Evolutionary conservation across 2,329 filamentous ascomycete species (phyloP), one percentile per base, ranked within the genome.

Genomic region (Rasamsonia emersonii): DNA sequence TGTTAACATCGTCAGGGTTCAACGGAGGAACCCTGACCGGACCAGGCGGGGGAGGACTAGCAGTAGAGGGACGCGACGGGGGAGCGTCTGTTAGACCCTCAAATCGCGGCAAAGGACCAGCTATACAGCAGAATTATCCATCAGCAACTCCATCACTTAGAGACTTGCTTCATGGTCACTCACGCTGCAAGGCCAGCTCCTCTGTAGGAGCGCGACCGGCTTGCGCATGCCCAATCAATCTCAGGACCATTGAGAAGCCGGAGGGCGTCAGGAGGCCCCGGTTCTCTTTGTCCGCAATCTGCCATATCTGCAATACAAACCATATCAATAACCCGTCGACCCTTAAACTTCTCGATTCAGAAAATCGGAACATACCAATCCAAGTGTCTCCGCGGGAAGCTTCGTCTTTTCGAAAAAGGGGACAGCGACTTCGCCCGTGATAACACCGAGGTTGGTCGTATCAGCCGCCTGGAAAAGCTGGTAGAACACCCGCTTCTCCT

Each of bases 321-420:
- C 29, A 21, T n/a, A 26, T 14, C 15, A 25, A 24, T 4, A 24
- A 18, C 39, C 21, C 40, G 39, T 27, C 10, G 20, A 20, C 11
- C 6, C 21, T 26, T 23, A 4, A 10, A 15, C 9, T 4, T 18
- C 7, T 16, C 9, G 15, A 13, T 16, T 6, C 2, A 10, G 2
- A 2, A 8, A 18, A 3, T 33, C 23, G n/a, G 28, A 27, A 68
- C 76, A 46, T 64, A 89, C 84, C 75, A 93, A 80, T 60, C 89
- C 91, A 38, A 98, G 71, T 29, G 91, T 72, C 40, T 84, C 78
- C 33, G 88, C 85, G 40, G 89, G 78, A 29, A 98, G 71, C 46
- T 83, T 80, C 27, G 91, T 96, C 70, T 91, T 91, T 62, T 96
- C 88, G 56, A 98, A 98, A 69, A 98, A 96, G 58, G 86, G 85